Conservation (phyloP, 148 eudicot species). For the Rhododendron vialii region DNA sequence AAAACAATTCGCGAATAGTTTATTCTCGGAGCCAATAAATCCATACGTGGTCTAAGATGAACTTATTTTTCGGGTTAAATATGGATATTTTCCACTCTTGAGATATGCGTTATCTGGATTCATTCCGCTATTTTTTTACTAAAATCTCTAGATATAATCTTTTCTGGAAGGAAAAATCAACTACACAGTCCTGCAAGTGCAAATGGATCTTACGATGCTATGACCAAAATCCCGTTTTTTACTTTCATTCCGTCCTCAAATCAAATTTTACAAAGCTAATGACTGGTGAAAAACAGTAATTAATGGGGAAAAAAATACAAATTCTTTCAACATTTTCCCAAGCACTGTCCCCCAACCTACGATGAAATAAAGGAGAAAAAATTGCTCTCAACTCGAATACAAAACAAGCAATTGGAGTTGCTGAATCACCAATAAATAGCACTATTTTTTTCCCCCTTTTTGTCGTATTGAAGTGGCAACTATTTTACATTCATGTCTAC, state of each 20-base stretch:
- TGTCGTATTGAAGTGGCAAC: neutral
- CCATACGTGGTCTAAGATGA: neutral
- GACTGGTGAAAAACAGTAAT: neutral
- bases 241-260: neutral
- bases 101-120: neutral
- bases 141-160: neutral
- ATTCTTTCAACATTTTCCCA: too few relatives aligned
- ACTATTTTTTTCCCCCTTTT: too few relatives aligned
- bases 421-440: neutral
- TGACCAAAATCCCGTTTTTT: neutral
- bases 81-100: neutral
- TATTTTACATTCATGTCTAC: neutral
- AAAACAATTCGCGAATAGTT: neutral
- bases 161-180: neutral
- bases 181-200: neutral
- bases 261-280: neutral
- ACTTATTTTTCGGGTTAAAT: neutral
- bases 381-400: neutral
- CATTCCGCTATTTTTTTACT: too few relatives aligned
- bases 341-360: too few relatives aligned
- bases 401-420: neutral
- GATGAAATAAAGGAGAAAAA: neutral
- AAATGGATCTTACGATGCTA: neutral
- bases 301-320: too few relatives aligned
- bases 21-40: neutral